A percentile compares a stretch with the other conserved stretches of the same genome.
Evolutionary conservation across 768 basidiomycete species (phyloP).

Genomic region (Suillus cothurnatus): DNA sequence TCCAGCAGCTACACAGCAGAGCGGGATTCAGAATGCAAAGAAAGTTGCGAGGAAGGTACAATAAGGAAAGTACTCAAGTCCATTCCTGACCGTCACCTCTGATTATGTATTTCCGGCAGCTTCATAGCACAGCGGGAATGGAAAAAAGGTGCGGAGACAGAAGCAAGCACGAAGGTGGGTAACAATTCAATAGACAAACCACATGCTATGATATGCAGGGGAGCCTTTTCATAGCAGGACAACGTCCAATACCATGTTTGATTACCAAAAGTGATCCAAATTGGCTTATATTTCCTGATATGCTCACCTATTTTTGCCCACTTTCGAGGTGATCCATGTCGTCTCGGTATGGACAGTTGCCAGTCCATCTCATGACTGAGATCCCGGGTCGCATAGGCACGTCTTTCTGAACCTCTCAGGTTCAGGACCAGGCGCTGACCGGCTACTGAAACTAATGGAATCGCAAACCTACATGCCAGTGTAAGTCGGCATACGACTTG

Average conservation of each 20-base stretch:
- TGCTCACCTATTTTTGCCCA: background rate
- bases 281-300: background rate
- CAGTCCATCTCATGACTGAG: slow-evolving; percentile 21
- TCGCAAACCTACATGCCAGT: slow-evolving; percentile 8
- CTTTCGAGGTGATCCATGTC: background rate
- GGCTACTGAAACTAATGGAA: slow-evolving; percentile 19
- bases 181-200: background rate
- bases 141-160: no score
- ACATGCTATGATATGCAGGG: background rate
- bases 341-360: background rate
- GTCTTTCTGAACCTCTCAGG: slow-evolving; percentile 16
- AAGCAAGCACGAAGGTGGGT: background rate
- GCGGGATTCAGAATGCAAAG: no score
- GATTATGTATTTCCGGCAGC: no score
- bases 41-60: no score
- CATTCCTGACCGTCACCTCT: no score
- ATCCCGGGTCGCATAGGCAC: slow-evolving; percentile 11
- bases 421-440: slow-evolving; percentile 29
- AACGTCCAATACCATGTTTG: background rate
- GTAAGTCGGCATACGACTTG: no score
- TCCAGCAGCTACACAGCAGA: no score
- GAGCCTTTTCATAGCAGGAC: background rate
- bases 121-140: no score
- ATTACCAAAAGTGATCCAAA: background rate
- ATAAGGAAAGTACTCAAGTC: no score